phyloP scores from a whole-genome alignment of 2,329 filamentous ascomycete genomes.

The Colletotrichum brevisporum region DNA sequence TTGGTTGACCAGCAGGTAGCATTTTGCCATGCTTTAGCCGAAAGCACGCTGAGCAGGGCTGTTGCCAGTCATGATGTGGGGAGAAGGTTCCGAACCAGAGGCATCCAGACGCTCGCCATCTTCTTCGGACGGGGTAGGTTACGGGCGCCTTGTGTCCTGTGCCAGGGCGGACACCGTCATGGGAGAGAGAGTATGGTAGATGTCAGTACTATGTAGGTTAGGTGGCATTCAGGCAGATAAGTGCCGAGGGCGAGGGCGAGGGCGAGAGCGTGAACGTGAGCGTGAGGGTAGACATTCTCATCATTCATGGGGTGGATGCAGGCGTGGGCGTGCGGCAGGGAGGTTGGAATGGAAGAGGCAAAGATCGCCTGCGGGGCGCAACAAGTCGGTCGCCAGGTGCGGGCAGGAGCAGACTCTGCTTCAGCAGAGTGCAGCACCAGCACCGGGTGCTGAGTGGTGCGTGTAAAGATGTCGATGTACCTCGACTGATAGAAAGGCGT shows the following conservation, averaged over 20 bases:
- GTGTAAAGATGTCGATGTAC: background rate
- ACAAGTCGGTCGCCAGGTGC: background rate
- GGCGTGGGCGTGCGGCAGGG: constrained; percentile 10
- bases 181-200: background rate
- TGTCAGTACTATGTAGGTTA: background rate
- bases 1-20: background rate
- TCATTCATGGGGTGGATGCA: no score
- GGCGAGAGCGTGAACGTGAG: no score
- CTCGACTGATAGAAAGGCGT: constrained; percentile 3
- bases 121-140: background rate
- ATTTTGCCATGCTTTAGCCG: constrained; percentile 14
- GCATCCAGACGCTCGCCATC: constrained; percentile 5
- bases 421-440: no score
- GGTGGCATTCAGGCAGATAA: background rate
- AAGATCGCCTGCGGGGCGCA: constrained; percentile 30
- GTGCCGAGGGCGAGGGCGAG: no score
- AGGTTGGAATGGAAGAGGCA: constrained; percentile 17
- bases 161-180: background rate
- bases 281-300: no score
- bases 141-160: constrained; percentile 12
- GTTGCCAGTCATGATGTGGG: constrained; percentile 32
- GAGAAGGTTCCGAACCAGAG: constrained; percentile 10
- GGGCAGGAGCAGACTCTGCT: background rate
- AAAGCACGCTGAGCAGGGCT: constrained; percentile 9
- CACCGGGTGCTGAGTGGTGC: no score